Conservation (phyloP, 2,329 filamentous ascomycete species). For the Paecilomyces fulvus region DNA sequence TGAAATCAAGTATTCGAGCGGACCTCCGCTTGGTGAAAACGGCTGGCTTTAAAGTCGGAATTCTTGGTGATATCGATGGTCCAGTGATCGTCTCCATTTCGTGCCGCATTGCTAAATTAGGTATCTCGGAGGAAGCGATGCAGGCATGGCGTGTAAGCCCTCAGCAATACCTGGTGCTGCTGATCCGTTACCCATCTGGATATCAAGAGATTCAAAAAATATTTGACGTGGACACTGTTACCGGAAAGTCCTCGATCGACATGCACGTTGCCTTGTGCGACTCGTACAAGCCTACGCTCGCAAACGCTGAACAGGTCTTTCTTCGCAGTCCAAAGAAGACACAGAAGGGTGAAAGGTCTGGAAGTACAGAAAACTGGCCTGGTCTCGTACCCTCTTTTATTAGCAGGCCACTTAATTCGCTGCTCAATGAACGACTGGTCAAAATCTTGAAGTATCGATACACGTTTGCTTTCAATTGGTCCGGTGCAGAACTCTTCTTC, state of each 20-base stretch:
- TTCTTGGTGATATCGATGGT: slow-evolving; percentile 46
- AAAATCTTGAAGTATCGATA: slow-evolving; percentile 53
- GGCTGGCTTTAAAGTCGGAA: slow-evolving; percentile 63
- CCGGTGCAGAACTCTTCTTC: slow-evolving; percentile 54
- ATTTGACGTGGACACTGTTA: slow-evolving; percentile 30
- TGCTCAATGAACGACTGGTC: slow-evolving; percentile 59
- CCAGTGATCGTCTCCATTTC: slow-evolving; percentile 57
- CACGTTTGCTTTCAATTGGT: slow-evolving; percentile 52
- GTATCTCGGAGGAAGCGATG: slow-evolving; percentile 15
- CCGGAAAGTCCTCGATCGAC: slow-evolving; percentile 33
- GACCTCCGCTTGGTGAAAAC: slow-evolving; percentile 56
- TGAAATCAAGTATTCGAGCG: slow-evolving; percentile 37
- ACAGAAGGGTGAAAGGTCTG: not conserved
- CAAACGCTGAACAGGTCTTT: slow-evolving; percentile 48
- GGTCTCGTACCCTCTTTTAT: slow-evolving; percentile 56
- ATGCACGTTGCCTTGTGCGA: slow-evolving; percentile 64
- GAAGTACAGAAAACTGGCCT: not conserved
- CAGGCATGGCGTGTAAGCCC: slow-evolving; percentile 6
- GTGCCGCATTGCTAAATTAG: slow-evolving; percentile 52
- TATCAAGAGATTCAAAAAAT: slow-evolving; percentile 56
- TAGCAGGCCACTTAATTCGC: slow-evolving; percentile 59
- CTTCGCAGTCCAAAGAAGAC: not conserved
- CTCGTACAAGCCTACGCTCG: slow-evolving; percentile 60
- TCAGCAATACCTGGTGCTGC: slow-evolving; percentile 52
- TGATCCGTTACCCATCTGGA: slow-evolving; percentile 55